A percentile compares a stretch with the other conserved stretches of the same genome.
These are phyloP conservation scores for Mycena latifolia DNA, from an alignment of 768 basidiomycete species.

Conservation along the genomic window DNA sequence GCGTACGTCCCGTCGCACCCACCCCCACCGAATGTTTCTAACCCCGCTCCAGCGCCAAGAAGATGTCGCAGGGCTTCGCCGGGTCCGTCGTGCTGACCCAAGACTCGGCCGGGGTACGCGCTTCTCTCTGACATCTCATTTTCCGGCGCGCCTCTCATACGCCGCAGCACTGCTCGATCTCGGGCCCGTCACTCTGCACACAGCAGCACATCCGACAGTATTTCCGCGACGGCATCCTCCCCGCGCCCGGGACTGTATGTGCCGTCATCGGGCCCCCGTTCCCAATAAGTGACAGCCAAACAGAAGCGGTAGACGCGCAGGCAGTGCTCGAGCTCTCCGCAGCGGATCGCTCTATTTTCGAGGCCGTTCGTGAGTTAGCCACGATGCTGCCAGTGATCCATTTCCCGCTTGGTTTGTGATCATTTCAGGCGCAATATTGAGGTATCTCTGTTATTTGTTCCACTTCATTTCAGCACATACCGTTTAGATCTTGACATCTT, in stretches of 20 bases:
- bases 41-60: slow-evolving; percentile 29
- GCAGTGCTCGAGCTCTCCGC: not conserved
- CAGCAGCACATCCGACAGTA: slow-evolving; percentile 30
- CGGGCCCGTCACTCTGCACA: slow-evolving; percentile 35
- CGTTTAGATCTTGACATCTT: no score
- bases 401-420: not conserved
- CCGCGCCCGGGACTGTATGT: slow-evolving; percentile 35
- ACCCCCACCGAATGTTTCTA: not conserved
- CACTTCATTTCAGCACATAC: no score
- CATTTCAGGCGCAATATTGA: not conserved
- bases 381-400: not conserved
- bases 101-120: slow-evolving; percentile 32
- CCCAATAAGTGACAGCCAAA: not conserved
- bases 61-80: slow-evolving; percentile 36
- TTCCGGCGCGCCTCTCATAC: not conserved
- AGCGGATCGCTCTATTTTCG: slow-evolving; percentile 6
- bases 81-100: slow-evolving; percentile 39
- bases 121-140: not conserved
- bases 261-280: slow-evolving; percentile 17
- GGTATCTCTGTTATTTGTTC: no score
- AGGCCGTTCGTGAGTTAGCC: slow-evolving; percentile 3
- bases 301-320: not conserved
- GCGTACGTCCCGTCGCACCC: slow-evolving; percentile 21
- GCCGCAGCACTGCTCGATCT: slow-evolving; percentile 34
- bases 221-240: slow-evolving; percentile 38